Percentiles rank a stretch among this genome's conserved stretches.
These are phyloP conservation scores for Spathaspora sp. DNA, from an alignment of 805 yeast species.

Conservation along the genomic window DNA sequence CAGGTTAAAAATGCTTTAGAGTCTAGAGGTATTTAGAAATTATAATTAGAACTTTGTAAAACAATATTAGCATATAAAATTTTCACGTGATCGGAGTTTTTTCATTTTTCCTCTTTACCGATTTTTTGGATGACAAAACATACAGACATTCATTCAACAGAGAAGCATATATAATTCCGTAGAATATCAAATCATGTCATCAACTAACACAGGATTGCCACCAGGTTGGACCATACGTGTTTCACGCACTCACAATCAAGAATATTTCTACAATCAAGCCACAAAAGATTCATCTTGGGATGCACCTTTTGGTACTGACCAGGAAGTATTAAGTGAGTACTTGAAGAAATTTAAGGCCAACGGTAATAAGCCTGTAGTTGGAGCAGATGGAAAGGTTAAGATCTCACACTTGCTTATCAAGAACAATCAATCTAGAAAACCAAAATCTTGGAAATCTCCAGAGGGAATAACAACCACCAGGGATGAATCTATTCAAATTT, in stretches of 20 bases:
- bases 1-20: conserved; percentile 67
- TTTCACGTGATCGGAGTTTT: neutral
- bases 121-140: neutral
- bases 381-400: conserved; percentile 56
- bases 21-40: conserved; percentile 23
- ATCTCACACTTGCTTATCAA: conserved; percentile 82
- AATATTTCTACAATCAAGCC: conserved; percentile 71
- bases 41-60: neutral
- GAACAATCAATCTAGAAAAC: conserved; percentile 80
- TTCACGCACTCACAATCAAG: conserved; percentile 78
- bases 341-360: conserved; percentile 35
- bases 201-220: conserved; percentile 72
- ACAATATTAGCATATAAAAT: neutral
- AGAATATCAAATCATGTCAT: conserved; percentile 2
- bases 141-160: neutral
- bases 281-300: conserved; percentile 84
- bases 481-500: conserved; percentile 74
- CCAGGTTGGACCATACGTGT: conserved; percentile 76
- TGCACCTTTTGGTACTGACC: conserved; percentile 81
- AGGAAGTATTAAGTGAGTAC: conserved; percentile 53
- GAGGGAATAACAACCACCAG: conserved; percentile 71
- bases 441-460: conserved; percentile 82
- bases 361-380: conserved; percentile 44
- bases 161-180: neutral
- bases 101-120: neutral